These are phyloP conservation scores for Haematococcus sp. DNA, from an alignment of 139 green algal species.

Conservation along the genomic window DNA sequence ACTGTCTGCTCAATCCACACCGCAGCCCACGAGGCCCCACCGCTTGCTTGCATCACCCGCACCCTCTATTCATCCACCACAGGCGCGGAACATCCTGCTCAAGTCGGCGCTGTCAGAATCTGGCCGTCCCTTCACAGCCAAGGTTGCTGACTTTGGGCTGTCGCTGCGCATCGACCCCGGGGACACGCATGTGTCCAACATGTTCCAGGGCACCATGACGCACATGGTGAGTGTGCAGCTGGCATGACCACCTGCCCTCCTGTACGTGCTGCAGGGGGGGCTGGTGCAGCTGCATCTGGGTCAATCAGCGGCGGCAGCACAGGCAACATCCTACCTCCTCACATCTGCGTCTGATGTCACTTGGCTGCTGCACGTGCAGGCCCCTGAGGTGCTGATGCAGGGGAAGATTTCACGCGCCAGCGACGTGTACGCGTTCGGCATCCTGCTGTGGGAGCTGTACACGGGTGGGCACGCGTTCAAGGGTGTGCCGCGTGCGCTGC, in stretches of 20 bases:
- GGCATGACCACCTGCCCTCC: too few relatives aligned
- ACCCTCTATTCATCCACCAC: not conserved
- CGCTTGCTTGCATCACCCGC: not conserved
- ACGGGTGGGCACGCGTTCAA: conserved; percentile 33
- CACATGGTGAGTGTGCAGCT: too few relatives aligned
- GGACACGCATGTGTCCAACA: conserved; percentile 11
- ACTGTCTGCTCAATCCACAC: too few relatives aligned
- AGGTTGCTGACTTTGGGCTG: conserved; percentile 27
- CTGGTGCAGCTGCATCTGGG: not conserved
- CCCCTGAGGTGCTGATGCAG: conserved; percentile 20
- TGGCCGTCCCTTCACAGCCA: not conserved
- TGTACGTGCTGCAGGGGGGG: not conserved
- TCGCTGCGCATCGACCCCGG: not conserved
- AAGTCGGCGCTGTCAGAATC: not conserved
- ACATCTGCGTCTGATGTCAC: not conserved
- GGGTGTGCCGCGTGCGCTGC: conserved; percentile 38
- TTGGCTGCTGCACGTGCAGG: too few relatives aligned
- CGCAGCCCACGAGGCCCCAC: not conserved
- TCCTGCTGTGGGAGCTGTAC: conserved; percentile 49
- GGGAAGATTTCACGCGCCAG: conserved; percentile 17
- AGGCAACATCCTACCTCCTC: not conserved
- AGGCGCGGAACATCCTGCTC: conserved; percentile 20
- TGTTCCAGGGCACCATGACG: conserved; percentile 23
- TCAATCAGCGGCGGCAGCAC: not conserved
- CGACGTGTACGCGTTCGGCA: conserved; percentile 43